Base-by-base conservation (phyloP, 75 land plant species). In the Pinus taeda region DNA sequence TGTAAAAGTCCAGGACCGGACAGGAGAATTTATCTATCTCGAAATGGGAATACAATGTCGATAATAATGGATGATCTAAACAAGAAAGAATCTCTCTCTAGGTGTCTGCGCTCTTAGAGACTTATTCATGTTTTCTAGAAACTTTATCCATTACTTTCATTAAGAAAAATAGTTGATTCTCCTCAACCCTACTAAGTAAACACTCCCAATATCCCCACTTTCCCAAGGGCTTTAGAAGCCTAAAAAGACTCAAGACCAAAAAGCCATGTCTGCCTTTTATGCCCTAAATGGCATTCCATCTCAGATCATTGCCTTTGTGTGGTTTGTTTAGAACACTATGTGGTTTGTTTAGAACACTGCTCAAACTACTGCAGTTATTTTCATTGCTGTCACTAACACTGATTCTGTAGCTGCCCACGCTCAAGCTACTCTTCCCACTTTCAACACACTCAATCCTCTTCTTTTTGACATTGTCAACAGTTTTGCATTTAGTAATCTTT, bases 141-240 rank as follows among this genome's bases (percentile, higher is more conserved):
- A 57, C 85, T 60, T 91, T 91, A 74, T 91, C 93, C 93, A 90
- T n/a, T n/a, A n/a, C n/a, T n/a, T n/a, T n/a, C n/a, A n/a, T 90
- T 55, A 90, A 79, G 89, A 91, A 73, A 79, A 91, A 56, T 85
- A 83, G 53, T 81, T 82, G 24, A 89, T 86, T n/a, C 89, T 85
- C 63, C 87, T 79, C 78, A 91, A 77, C 65, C 89, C 93, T 61
- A 91, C 85, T 26, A 91, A 74, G 77, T 91, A 91, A 14, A 91
- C 93, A 67, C 89, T 91, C 6, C 93, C 93, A 64, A 91, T 91
- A 75, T 90, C 93, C 8, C 93, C 93, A 80, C 93, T 88, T 88
- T 39, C 93, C 93, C 60, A 90, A 74, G 65, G 85, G 84, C 82
- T 89, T 91, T 18, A 26, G 26, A 26, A 26, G 26, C 26, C 26